A percentile compares a stretch with the other conserved stretches of the same genome.
These are phyloP conservation scores for Pseudognaphalium luteoalbum DNA, from an alignment of 129 eudicot genomes.

Conservation along the genomic window DNA sequence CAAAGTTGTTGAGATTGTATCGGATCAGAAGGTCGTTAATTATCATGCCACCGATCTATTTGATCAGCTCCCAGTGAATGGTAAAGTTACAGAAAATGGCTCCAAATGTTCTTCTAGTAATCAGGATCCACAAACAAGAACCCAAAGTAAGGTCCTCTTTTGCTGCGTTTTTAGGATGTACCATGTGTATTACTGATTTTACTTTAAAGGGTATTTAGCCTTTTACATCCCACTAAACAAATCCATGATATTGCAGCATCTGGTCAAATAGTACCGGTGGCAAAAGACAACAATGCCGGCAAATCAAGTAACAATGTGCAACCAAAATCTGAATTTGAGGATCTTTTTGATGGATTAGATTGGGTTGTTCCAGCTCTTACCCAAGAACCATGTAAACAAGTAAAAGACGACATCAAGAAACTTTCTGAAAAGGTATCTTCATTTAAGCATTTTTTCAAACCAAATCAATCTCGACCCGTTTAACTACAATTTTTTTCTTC, in stretches of 20 bases:
- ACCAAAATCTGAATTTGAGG: constrained; percentile 46
- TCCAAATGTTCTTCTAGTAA: constrained; percentile 14
- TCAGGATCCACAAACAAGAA: constrained; percentile 33
- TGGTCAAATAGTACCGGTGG: constrained; percentile 22
- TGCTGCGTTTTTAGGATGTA: constrained; percentile 4
- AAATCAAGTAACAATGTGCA: constrained; percentile 36
- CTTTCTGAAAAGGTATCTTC: constrained; percentile 45
- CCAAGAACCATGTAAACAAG: constrained; percentile 38
- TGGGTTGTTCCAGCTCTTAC: constrained; percentile 36
- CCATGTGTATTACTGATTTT: neutral
- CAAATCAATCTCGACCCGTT: neutral
- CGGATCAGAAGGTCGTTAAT: constrained; percentile 36
- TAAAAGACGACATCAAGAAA: constrained; percentile 28
- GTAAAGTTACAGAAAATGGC: constrained; percentile 19
- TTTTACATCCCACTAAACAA: neutral
- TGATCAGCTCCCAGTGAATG: constrained; percentile 34
- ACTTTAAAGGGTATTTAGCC: constrained; percentile 27
- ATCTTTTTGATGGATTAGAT: constrained; percentile 51
- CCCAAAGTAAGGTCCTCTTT: constrained; percentile 40
- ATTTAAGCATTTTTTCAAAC: neutral
- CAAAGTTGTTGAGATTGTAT: constrained; percentile 25
- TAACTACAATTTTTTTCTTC: neutral
- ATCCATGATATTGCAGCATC: constrained; percentile 31
- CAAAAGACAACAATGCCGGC: constrained; percentile 27
- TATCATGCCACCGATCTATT: constrained; percentile 53